phyloP scores from a whole-genome alignment of 805 yeast genomes.

The Yamadazyma takamatsuzukensis region DNA sequence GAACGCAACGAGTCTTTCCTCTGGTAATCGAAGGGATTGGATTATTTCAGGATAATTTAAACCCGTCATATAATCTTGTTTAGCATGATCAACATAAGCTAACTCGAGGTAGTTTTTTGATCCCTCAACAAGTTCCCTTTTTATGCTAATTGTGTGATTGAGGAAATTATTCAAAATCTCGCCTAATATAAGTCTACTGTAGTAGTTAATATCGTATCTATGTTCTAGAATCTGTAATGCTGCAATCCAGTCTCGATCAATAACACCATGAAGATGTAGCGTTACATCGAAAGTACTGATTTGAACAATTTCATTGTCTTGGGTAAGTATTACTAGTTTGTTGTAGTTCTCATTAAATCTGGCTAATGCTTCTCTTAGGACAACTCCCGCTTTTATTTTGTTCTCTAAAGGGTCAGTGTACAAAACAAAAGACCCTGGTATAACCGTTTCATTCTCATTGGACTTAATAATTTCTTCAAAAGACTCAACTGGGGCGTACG shows the following conservation, averaged over 20 bases:
- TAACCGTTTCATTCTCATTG: constrained; percentile 16
- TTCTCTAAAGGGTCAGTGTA: constrained; percentile 16
- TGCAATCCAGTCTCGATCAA: constrained; percentile 18
- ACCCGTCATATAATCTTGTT: constrained; percentile 3
- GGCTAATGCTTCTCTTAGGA: constrained; percentile 26
- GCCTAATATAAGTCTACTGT: constrained; percentile 17
- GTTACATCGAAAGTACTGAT: constrained; percentile 27
- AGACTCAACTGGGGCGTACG: constrained; percentile 10
- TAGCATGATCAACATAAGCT: constrained; percentile 21
- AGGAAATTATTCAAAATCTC: constrained; percentile 24
- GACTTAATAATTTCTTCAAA: constrained; percentile 13
- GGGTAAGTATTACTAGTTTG: constrained; percentile 28
- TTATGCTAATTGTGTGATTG: constrained; percentile 11
- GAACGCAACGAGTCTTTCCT: constrained; percentile 7
- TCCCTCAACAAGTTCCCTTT: constrained; percentile 4
- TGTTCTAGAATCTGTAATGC: constrained; percentile 16
- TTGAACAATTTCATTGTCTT: constrained; percentile 24
- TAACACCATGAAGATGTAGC: constrained; percentile 25
- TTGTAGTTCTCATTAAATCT: constrained; percentile 31
- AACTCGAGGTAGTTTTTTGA: constrained; percentile 6
- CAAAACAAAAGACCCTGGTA: constrained; percentile 40
- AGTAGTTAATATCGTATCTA: constrained; percentile 17
- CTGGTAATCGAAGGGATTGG: constrained; percentile 13
- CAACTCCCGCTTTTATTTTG: constrained; percentile 27
- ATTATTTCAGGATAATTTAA: constrained; percentile 11